Conservation (phyloP, 2,329 filamentous ascomycete genomes). For the Microdochium paspali region DNA sequence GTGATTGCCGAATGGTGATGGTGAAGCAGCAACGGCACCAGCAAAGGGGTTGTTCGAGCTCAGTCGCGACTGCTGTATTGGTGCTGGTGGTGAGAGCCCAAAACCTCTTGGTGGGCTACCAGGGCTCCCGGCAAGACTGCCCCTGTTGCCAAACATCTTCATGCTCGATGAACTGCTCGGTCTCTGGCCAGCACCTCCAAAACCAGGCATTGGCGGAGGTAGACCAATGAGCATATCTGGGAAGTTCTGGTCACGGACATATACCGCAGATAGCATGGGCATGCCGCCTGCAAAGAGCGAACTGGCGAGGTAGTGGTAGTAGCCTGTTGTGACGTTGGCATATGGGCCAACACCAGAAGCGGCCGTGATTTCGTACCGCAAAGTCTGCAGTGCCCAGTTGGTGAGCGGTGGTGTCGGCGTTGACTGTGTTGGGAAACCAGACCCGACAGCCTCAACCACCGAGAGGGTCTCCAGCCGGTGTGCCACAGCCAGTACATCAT, state of each 20-base stretch:
- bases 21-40: conserved; percentile 32
- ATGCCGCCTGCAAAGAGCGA: conserved; percentile 70
- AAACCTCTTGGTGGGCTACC: conserved; percentile 6
- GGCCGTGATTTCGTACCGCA: conserved; percentile 77
- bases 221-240: conserved; percentile 67
- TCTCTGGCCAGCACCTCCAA: conserved; percentile 24
- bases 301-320: conserved; percentile 80
- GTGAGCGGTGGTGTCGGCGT: conserved; percentile 50
- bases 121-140: conserved; percentile 16
- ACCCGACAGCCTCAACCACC: conserved; percentile 39
- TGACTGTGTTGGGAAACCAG: conserved; percentile 37
- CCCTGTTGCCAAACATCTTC: conserved; percentile 12
- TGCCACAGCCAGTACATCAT: conserved; percentile 49
- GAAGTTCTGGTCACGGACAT: conserved; percentile 78
- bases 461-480: conserved; percentile 47
- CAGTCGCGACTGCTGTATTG: conserved; percentile 26
- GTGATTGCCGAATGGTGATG: conserved; percentile 2
- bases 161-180: conserved; percentile 24
- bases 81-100: conserved; percentile 12
- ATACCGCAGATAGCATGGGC: conserved; percentile 65
- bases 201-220: conserved; percentile 48
- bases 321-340: conserved; percentile 44
- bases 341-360: conserved; percentile 47
- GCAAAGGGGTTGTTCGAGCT: conserved; percentile 54
- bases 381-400: conserved; percentile 58